Percentiles rank a stretch among this genome's conserved stretches.
Evolutionary conservation across 176 grass and related monocot species (phyloP).

Genomic region (Oropetium thomaeum): DNA sequence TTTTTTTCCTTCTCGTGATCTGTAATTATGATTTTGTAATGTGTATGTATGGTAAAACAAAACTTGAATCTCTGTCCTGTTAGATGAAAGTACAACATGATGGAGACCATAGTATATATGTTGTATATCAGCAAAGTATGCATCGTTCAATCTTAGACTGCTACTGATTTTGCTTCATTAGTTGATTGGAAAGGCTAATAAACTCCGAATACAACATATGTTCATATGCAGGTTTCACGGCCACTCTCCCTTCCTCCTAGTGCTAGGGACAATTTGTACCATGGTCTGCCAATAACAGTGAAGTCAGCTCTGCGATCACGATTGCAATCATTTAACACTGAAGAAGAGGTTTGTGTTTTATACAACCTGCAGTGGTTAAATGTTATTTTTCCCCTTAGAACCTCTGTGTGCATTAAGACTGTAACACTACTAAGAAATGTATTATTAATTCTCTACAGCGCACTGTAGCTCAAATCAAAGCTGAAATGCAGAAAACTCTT

Average conservation of each 20-base stretch:
- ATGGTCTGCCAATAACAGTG: slow-evolving; percentile 72
- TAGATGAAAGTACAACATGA: not conserved
- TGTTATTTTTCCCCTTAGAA: not conserved
- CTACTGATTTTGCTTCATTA: not conserved
- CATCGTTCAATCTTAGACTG: not conserved
- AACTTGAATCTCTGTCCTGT: not conserved
- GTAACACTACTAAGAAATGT: slow-evolving; percentile 19
- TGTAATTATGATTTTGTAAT: not conserved
- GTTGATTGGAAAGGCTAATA: not conserved
- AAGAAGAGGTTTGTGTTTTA: slow-evolving; percentile 78
- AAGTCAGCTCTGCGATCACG: slow-evolving; percentile 65
- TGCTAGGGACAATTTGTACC: slow-evolving; percentile 87
- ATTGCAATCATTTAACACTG: slow-evolving; percentile 48
- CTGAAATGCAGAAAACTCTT: slow-evolving; percentile 91
- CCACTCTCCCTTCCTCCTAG: slow-evolving; percentile 89
- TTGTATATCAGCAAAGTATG: not conserved
- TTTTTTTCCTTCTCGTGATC: not conserved
- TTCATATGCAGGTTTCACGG: slow-evolving; percentile 62
- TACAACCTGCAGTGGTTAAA: not conserved
- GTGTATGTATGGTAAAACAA: not conserved
- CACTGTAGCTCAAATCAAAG: slow-evolving; percentile 76
- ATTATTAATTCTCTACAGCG: slow-evolving; percentile 42
- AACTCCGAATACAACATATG: slow-evolving; percentile 10
- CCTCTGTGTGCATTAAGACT: not conserved
- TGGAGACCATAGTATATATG: not conserved